A percentile compares a stretch with the other conserved stretches of the same genome.
Evolutionary conservation across 192 early-diverging fungal species (phyloP).

Genomic region (Pilaira anomala): DNA sequence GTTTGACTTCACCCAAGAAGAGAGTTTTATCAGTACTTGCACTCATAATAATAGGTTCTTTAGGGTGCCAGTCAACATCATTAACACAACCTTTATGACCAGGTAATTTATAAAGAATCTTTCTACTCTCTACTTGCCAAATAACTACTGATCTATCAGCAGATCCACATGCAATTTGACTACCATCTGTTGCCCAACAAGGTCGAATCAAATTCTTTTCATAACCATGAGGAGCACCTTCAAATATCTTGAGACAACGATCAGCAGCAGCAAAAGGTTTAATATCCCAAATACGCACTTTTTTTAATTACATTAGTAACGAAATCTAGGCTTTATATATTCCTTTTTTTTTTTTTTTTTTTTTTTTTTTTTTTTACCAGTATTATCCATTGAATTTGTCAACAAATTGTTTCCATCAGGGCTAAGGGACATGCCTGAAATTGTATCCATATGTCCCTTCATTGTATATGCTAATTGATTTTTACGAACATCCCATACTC

Average conservation of each 20-base stretch:
- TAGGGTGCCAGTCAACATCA: slow-evolving; percentile 90
- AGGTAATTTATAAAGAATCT: slow-evolving; percentile 91
- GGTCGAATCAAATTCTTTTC: slow-evolving; percentile 93
- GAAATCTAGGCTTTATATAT: slow-evolving; percentile 1
- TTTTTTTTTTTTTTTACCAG: slow-evolving; percentile 43
- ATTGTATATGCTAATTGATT: slow-evolving; percentile 61
- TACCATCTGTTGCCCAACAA: slow-evolving; percentile 83
- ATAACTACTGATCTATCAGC: slow-evolving; percentile 88
- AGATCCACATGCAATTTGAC: slow-evolving; percentile 79
- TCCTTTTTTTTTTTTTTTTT: neutral
- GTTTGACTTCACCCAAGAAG: slow-evolving; percentile 83
- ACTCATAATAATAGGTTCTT: slow-evolving; percentile 81
- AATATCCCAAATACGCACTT: slow-evolving; percentile 90
- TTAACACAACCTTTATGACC: slow-evolving; percentile 95
- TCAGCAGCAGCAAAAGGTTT: slow-evolving; percentile 77
- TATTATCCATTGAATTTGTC: slow-evolving; percentile 93
- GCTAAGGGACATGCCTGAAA: slow-evolving; percentile 80
- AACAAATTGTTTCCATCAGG: slow-evolving; percentile 83
- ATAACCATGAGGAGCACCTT: slow-evolving; percentile 93
- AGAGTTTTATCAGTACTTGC: slow-evolving; percentile 85
- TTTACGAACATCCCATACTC: slow-evolving; percentile 87
- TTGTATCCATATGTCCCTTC: slow-evolving; percentile 83
- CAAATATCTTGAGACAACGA: slow-evolving; percentile 75
- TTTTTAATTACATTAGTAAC: neutral
- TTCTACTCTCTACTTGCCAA: slow-evolving; percentile 76